Evolutionary conservation across 2,329 filamentous ascomycete genomes (phyloP).

Genomic region (Talaromyces atroroseus): DNA sequence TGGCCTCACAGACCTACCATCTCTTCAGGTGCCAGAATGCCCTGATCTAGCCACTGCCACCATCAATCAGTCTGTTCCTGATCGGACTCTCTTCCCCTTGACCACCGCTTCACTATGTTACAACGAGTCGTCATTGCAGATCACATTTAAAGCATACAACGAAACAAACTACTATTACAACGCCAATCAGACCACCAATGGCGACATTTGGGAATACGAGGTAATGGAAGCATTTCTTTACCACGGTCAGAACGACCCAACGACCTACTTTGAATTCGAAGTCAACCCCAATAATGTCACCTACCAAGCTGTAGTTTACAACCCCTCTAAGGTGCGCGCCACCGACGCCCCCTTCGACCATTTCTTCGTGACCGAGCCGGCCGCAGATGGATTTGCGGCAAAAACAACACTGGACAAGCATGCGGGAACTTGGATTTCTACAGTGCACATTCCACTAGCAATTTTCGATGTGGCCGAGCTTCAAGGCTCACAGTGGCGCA

Average conservation of each 20-base stretch:
- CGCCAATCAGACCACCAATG: conserved; percentile 10
- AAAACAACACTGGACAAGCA: not conserved
- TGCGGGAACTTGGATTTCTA: conserved; percentile 6
- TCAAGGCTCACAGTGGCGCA: conserved; percentile 9
- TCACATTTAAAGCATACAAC: conserved; percentile 7
- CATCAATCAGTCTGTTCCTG: conserved; percentile 10
- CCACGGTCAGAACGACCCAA: conserved; percentile 11
- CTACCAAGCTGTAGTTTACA: conserved; percentile 12
- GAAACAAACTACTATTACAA: conserved; percentile 13
- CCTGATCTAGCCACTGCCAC: conserved; percentile 3
- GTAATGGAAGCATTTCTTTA: conserved; percentile 14
- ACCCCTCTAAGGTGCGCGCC: conserved; percentile 8
- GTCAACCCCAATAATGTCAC: conserved; percentile 12
- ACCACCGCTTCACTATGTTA: conserved; percentile 9
- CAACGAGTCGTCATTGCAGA: conserved; percentile 5
- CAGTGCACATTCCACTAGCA: conserved; percentile 9
- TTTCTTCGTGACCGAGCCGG: conserved; percentile 10
- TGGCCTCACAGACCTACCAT: not conserved
- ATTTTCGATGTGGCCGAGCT: conserved; percentile 7
- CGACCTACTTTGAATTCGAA: conserved; percentile 12
- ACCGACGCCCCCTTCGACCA: conserved; percentile 11
- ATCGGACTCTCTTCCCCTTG: conserved; percentile 4
- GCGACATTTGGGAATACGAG: conserved; percentile 13
- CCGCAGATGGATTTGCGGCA: conserved; percentile 7
- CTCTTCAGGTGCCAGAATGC: conserved; percentile 8